phyloP scores from a whole-genome alignment of 1,284 basidiomycete species.

The Afroboletus lepidellus region DNA sequence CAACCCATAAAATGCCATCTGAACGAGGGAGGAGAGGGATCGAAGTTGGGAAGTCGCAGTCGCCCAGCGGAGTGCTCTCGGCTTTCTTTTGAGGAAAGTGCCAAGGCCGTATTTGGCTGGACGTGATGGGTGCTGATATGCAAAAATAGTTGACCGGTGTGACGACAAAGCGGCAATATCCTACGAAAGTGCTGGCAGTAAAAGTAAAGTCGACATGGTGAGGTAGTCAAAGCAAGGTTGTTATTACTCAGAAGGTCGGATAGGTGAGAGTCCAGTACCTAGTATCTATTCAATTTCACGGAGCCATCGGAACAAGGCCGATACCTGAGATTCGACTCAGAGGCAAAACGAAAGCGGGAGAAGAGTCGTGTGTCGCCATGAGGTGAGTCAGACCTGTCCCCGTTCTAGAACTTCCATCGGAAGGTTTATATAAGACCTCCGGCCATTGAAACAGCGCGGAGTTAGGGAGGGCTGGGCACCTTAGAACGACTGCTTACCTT shows the following conservation, averaged over 20 bases:
- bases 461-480: too few relatives aligned
- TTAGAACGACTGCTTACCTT: too few relatives aligned
- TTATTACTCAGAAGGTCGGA: neutral
- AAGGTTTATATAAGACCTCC: too few relatives aligned
- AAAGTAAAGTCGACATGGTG: too few relatives aligned
- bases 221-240: too few relatives aligned
- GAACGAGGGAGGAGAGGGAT: neutral
- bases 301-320: neutral
- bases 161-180: neutral
- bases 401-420: too few relatives aligned
- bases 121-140: neutral
- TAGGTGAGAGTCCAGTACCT: neutral
- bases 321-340: neutral
- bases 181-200: neutral
- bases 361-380: neutral
- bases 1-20: slow-evolving; percentile 24
- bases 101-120: neutral
- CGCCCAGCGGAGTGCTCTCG: neutral
- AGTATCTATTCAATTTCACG: neutral
- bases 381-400: neutral
- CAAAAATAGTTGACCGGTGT: slow-evolving; percentile 1
- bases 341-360: neutral
- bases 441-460: too few relatives aligned
- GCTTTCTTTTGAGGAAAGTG: slow-evolving; percentile 4
- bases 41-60: neutral